A percentile compares a stretch with the other conserved stretches of the same genome.
phyloP scores from a whole-genome alignment of 2,329 filamentous ascomycete genomes.

The Arthrobotrys pseudoclavata region DNA sequence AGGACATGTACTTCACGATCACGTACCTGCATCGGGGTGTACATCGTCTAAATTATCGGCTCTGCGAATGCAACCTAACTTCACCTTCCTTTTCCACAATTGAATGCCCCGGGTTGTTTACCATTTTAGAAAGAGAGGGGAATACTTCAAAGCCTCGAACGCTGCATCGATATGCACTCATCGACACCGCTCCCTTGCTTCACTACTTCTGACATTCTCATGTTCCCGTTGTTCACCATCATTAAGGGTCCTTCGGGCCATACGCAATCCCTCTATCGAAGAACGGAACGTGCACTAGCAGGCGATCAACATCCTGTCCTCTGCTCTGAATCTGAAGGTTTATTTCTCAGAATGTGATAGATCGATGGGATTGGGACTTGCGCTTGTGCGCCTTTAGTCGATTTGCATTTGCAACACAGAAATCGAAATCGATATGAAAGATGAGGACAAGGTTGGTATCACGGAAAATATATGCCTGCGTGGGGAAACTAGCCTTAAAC shows the following conservation, averaged over 20 bases:
- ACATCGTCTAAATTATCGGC: conserved; percentile 42
- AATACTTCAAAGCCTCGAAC: conserved; percentile 53
- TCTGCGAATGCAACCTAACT: conserved; percentile 27
- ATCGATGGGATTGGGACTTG: conserved; percentile 30
- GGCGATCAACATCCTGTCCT: conserved; percentile 24
- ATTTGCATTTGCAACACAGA: conserved; percentile 32
- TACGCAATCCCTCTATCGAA: conserved; percentile 51
- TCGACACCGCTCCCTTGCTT: conserved; percentile 51
- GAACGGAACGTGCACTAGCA: conserved; percentile 54
- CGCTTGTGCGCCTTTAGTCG: conserved; percentile 35
- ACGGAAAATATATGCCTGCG: conserved; percentile 25
- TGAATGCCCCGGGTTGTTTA: conserved; percentile 31
- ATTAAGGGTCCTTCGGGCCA: conserved; percentile 54
- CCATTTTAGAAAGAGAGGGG: conserved; percentile 51
- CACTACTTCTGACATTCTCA: conserved; percentile 53
- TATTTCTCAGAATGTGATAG: conserved; percentile 59
- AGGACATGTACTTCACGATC: conserved; percentile 38
- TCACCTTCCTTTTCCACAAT: conserved; percentile 21
- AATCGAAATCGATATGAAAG: conserved; percentile 16
- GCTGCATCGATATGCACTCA: conserved; percentile 57
- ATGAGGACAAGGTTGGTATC: conserved; percentile 37
- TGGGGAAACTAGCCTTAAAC: conserved; percentile 14
- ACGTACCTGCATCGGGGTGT: conserved; percentile 49
- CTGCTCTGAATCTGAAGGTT: conserved; percentile 45
- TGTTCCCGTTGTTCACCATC: conserved; percentile 58